These are phyloP conservation scores for Suillus occidentalis DNA, from an alignment of 768 basidiomycete species.

Conservation along the genomic window DNA sequence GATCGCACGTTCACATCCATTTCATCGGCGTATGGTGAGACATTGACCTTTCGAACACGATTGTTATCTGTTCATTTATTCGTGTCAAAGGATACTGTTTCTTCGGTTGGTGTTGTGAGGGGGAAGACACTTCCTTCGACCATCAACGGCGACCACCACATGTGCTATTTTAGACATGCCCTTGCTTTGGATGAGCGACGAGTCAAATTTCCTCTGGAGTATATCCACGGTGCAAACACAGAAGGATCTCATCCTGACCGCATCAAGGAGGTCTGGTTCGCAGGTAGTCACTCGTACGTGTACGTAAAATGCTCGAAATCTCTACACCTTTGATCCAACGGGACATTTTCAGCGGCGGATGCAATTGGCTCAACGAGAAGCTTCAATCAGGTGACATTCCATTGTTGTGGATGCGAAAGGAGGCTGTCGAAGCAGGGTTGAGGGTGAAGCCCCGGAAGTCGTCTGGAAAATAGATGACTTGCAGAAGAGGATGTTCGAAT, in stretches of 20 bases:
- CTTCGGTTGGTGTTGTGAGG: slow-evolving; percentile 30
- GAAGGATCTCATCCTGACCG: slow-evolving; percentile 11
- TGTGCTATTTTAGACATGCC: slow-evolving; percentile 36
- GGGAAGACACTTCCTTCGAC: slow-evolving; percentile 17
- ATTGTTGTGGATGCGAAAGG: slow-evolving; percentile 28
- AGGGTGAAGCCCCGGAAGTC: slow-evolving; percentile 10
- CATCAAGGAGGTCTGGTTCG: slow-evolving; percentile 35
- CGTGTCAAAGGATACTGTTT: slow-evolving; percentile 33
- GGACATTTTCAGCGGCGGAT: slow-evolving; percentile 18
- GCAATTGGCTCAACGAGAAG: slow-evolving; percentile 10
- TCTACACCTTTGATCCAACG: background rate
- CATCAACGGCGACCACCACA: slow-evolving; percentile 18
- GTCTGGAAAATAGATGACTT: slow-evolving; percentile 11
- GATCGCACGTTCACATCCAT: slow-evolving; percentile 26
- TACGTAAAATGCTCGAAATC: slow-evolving; percentile 12
- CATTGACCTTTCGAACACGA: background rate
- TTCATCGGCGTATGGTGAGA: slow-evolving; percentile 36
- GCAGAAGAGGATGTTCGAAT: slow-evolving; percentile 11
- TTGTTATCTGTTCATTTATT: background rate
- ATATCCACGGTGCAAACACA: slow-evolving; percentile 12
- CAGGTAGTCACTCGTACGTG: slow-evolving; percentile 34
- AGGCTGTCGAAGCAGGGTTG: slow-evolving; percentile 23
- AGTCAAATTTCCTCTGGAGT: slow-evolving; percentile 36
- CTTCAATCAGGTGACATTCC: slow-evolving; percentile 15
- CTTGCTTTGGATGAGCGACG: slow-evolving; percentile 36